Percentiles rank a stretch among this genome's conserved stretches.
These are phyloP conservation scores for Paulinella micropora DNA, from an alignment of 78 protist species.

Conservation along the genomic window DNA sequence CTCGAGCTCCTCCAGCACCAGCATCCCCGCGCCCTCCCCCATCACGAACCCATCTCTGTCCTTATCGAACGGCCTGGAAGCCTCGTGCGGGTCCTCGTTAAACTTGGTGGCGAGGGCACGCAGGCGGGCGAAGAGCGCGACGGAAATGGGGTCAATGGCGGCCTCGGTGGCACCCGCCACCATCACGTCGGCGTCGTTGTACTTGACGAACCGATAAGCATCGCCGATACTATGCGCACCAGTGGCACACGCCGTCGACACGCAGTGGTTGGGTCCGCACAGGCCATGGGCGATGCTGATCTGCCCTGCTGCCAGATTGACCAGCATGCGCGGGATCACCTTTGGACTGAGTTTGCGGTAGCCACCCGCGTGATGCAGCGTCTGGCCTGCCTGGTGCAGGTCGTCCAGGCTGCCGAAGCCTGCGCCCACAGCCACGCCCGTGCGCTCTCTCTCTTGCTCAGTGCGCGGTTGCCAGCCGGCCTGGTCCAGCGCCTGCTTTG, in stretches of 20 bases:
- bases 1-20: constrained; percentile 45
- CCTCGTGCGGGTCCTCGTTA: constrained; percentile 11
- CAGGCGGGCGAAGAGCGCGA: background rate
- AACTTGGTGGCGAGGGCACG: background rate
- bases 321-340: constrained; percentile 67
- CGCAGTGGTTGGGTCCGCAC: constrained; percentile 68
- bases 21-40: constrained; percentile 76
- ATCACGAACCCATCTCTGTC: constrained; percentile 80
- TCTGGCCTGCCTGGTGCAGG: background rate
- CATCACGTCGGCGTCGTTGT: background rate
- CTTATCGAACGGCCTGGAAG: constrained; percentile 41
- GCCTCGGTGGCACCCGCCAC: background rate
- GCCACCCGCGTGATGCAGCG: background rate
- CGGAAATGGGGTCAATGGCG: background rate
- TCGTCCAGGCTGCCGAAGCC: constrained; percentile 64
- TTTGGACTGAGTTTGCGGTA: constrained; percentile 53
- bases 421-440: constrained; percentile 65
- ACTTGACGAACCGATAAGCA: constrained; percentile 9
- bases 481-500: constrained; percentile 51
- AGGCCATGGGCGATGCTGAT: background rate
- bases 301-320: constrained; percentile 70
- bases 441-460: background rate
- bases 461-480: constrained; percentile 21
- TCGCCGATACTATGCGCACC: constrained; percentile 83
- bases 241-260: constrained; percentile 83